Evolutionary conservation across 495 filamentous ascomycete genomes (phyloP).

Genomic region (Choiromyces venosus): DNA sequence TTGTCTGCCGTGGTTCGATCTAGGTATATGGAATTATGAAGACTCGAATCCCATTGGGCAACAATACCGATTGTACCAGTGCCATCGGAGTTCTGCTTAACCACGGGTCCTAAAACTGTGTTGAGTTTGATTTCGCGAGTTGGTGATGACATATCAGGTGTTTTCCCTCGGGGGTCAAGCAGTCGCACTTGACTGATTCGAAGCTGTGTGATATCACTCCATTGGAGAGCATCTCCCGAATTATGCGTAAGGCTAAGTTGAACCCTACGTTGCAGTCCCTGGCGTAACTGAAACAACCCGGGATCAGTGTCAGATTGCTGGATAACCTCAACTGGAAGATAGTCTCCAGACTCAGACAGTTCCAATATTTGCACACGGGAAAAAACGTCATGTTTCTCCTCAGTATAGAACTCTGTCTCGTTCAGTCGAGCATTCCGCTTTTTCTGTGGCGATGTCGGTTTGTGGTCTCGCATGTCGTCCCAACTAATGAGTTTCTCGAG

Average conservation of each 20-base stretch:
- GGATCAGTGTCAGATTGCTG: slow-evolving; percentile 74
- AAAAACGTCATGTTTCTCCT: slow-evolving; percentile 92
- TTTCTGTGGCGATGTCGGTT: slow-evolving; percentile 50
- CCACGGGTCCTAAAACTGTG: slow-evolving; percentile 64
- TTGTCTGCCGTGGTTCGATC: slow-evolving; percentile 85
- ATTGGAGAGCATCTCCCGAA: slow-evolving; percentile 78
- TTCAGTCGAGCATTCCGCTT: slow-evolving; percentile 68
- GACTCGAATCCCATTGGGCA: slow-evolving; percentile 93
- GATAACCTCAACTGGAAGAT: slow-evolving; percentile 85
- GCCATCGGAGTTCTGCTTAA: slow-evolving; percentile 79
- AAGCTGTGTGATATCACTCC: slow-evolving; percentile 70
- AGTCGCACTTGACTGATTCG: slow-evolving; percentile 75
- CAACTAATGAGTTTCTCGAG: slow-evolving; percentile 96
- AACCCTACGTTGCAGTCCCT: slow-evolving; percentile 86
- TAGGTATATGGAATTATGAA: slow-evolving; percentile 81
- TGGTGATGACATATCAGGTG: slow-evolving; percentile 66
- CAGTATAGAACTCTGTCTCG: slow-evolving; percentile 84
- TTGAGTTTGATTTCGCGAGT: slow-evolving; percentile 70
- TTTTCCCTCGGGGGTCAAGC: slow-evolving; percentile 76
- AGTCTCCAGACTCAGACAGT: slow-evolving; percentile 82
- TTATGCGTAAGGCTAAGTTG: slow-evolving; percentile 80
- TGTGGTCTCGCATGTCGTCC: slow-evolving; percentile 91
- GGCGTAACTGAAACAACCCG: slow-evolving; percentile 89
- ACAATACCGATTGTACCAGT: slow-evolving; percentile 79
- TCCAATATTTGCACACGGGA: slow-evolving; percentile 81